Conservation (phyloP, 345 rosid species). For the Gossypium stocksii region DNA sequence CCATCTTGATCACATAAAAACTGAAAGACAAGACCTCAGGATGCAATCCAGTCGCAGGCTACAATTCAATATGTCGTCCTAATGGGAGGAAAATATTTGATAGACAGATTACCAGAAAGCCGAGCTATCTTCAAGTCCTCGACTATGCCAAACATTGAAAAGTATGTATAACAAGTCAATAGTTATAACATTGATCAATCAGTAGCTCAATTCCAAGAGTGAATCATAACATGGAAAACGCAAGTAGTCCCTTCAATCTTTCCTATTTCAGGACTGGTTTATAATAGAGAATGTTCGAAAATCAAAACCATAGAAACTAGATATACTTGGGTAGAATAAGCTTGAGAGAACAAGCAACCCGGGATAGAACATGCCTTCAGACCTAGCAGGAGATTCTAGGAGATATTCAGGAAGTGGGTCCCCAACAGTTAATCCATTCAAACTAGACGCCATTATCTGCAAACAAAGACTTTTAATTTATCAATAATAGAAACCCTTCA, state of each 20-base stretch:
- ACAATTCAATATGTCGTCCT: background rate
- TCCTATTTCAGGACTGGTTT: background rate
- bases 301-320: background rate
- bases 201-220: background rate
- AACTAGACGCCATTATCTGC: slow-evolving; percentile 97
- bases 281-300: background rate
- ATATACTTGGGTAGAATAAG: background rate
- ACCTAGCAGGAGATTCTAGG: slow-evolving; percentile 80
- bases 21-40: background rate
- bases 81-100: background rate
- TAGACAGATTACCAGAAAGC: background rate
- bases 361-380: slow-evolving; percentile 44
- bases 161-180: background rate
- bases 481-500: background rate
- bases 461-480: background rate
- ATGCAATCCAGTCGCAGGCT: background rate
- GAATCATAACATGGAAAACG: background rate
- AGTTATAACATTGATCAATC: background rate
- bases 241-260: background rate
- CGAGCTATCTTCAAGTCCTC: background rate
- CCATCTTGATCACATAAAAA: background rate
- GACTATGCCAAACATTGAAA: background rate
- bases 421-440: slow-evolving; percentile 67
- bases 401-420: slow-evolving; percentile 74
- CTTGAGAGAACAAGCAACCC: slow-evolving; percentile 29